Evolutionary conservation across 768 basidiomycete genomes (phyloP), one percentile per base, ranked within the genome.

Genomic region (Gloeostereum incarnatum): DNA sequence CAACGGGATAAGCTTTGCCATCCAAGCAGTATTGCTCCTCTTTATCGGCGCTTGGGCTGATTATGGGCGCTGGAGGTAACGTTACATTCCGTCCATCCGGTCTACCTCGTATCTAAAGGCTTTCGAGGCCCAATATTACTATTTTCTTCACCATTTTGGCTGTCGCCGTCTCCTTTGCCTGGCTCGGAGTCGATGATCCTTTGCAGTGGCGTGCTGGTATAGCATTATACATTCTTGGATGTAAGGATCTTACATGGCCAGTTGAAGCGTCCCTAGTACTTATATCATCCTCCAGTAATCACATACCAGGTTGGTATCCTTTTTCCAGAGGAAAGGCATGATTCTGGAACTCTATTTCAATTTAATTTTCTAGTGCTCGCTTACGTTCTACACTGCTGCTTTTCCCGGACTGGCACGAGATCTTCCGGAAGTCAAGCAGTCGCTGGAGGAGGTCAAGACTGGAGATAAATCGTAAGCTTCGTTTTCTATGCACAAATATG

Each of bases 371-470:
- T 40, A 81, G 74, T 73, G 80, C 39, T 63, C 79, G 21, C 54
- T 86, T 39, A 86, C 84, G 0, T 88, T 87, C 56, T 88, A 82
- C 83, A 82, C 81, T 0, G 85, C 85, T 9, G 84, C 85, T 9
- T 86, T 88, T 52, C 82, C 84, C 1, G 83, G 81, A 13, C 64
- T 88, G 11, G 78, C 79, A 17, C 68, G 74, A 6, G 72, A 86
- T 52, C 66, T 85, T 19, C 77, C 80, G 0, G 75, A 83, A 47
- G 73, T 87, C n/a, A 65, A 71, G 44, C 54, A 63, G 35, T 82
- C 79, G 2, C 57, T 63, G 4, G 41, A 39, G 3, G 55, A 67
- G 34, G 62, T 60, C 2, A 55, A 57, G 29, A 39, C 51, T 6
- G 71, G 69, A 6, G 49, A 47, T 3, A 80, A 78, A 58, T 53